Evolutionary conservation across 2,329 filamentous ascomycete genomes (phyloP), one percentile per base, ranked within the genome.

Genomic region (Mycosphaerella sp.): DNA sequence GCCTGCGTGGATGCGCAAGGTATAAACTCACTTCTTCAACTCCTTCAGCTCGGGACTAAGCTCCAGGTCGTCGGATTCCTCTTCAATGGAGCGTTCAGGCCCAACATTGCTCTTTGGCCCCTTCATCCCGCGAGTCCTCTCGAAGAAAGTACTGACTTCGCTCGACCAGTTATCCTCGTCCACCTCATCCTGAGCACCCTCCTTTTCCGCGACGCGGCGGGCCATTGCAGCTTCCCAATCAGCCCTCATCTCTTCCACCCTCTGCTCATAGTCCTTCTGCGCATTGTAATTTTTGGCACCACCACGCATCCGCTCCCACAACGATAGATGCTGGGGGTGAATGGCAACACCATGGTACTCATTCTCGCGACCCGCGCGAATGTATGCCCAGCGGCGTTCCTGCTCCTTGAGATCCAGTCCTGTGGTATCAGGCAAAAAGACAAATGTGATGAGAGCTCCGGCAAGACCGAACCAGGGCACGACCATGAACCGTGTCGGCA

Each of bases 381-480:
- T 89, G 74, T 86, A 96, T 53, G 79, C 74, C 91, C 92, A 97
- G 66, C 92, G 85, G 60, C 92, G 87, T 75, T 97, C 92, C 75
- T 96, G 91, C 73, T 97, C 92, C 79, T 95, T 95, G 59, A 97
- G 83, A 69, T 97, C 92, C 39, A 97, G 86, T 53, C 92, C 92
- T 8, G 91, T 96, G 65, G 92, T 97, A 70, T 97, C 92, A n/a
- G 92, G 92, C 32, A 97, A 84, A 80, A 89, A 97, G 65, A 95
- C 62, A 62, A 76, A 84, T 42, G 91, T 96, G 56, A 96, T 72
- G 29, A 96, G 63, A 75, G 93, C 88, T 63, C 92, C 92, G 12
- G 78, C 84, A 12, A 96, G 84, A 68, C 92, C 92, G 70, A 95
- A 96, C 92, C 92, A 96, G 17, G 92, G 90, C 1, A 96, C 89